Base-by-base conservation (phyloP, 352 stramenopile genomes). In the Phytophthora gonapodyides region DNA sequence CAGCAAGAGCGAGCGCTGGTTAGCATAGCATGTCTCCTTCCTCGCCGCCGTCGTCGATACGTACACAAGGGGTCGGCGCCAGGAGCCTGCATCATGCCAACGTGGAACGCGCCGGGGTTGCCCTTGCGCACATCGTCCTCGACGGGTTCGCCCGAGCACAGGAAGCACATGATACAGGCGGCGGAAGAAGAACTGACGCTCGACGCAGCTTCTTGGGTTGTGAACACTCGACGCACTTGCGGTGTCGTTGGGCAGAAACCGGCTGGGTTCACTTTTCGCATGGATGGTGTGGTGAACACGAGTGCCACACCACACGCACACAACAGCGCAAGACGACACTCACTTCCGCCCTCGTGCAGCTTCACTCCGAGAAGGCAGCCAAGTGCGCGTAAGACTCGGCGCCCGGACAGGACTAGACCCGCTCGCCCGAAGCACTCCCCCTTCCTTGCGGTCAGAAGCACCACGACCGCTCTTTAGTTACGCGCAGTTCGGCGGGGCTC, bases 71-170 rank as follows among this genome's bases (percentile, higher is more conserved):
- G 89, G 47, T 91, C 88, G n/a, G 76, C 79, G 52, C 71, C 70
- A 8, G 88, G 86, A 19, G 92, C 92, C 38, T 94, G 49, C 75
- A 96, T 96, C 79, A 98, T 91, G 45, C 70, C 80, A 56, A 98
- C 81, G 19, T 89, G 77, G 71, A 97, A 98, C 13, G 65, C 64
- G 27, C 84, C 73, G 0, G 67, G 66, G 68, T 97, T 92, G 40
- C 81, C 53, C 51, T 88, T 77, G 61, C 86, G 86, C 31, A 78
- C 63, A 63, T 93, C 78, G 38, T 77, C 76, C 7, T 87, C 82
- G 1, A 95, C 55, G 7, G 86, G 84, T 9, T 89, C 81, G 30
- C 70, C 68, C 40, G 86, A 87, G 70, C 82, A 93, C 57, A 91
- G 56, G 49, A 80, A 71, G 63, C 80, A 93, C 76, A 91, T 89